These are phyloP conservation scores for Fraxinus xanthoxyloides DNA, from an alignment of 305 asterid genomes.

Conservation along the genomic window DNA sequence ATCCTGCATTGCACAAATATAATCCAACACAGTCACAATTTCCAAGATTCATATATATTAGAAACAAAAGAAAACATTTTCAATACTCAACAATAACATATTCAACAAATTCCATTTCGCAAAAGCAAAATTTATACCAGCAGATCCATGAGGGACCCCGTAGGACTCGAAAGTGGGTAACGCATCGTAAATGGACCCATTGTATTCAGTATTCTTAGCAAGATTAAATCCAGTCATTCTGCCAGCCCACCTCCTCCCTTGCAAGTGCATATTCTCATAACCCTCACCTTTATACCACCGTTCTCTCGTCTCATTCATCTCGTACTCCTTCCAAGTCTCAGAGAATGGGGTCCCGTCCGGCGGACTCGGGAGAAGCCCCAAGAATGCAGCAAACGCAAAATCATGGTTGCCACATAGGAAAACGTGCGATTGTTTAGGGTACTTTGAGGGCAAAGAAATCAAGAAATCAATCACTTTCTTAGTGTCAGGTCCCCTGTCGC, in stretches of 20 bases:
- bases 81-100: background rate
- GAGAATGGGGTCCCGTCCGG: constrained; percentile 65
- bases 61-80: background rate
- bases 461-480: constrained; percentile 62
- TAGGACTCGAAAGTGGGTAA: constrained; percentile 80
- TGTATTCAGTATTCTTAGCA: constrained; percentile 55
- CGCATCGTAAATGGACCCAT: constrained; percentile 86
- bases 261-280: constrained; percentile 81
- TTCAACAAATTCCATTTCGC: background rate
- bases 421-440: constrained; percentile 79
- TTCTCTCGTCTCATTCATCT: constrained; percentile 72
- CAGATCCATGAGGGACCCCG: constrained; percentile 86
- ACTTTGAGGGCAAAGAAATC: constrained; percentile 60
- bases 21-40: constrained; percentile 1
- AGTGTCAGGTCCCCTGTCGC: constrained; percentile 81
- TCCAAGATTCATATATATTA: constrained; percentile 2
- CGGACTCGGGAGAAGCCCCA: constrained; percentile 74
- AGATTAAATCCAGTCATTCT: constrained; percentile 58
- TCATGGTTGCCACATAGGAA: constrained; percentile 92
- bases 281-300: constrained; percentile 84
- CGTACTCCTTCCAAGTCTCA: constrained; percentile 83
- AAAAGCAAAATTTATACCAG: constrained; percentile 39
- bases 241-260: constrained; percentile 97
- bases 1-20: background rate
- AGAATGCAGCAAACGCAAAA: constrained; percentile 70